These are phyloP conservation scores for Chenopodium album DNA, from an alignment of 148 eudicot species.

Conservation along the genomic window DNA sequence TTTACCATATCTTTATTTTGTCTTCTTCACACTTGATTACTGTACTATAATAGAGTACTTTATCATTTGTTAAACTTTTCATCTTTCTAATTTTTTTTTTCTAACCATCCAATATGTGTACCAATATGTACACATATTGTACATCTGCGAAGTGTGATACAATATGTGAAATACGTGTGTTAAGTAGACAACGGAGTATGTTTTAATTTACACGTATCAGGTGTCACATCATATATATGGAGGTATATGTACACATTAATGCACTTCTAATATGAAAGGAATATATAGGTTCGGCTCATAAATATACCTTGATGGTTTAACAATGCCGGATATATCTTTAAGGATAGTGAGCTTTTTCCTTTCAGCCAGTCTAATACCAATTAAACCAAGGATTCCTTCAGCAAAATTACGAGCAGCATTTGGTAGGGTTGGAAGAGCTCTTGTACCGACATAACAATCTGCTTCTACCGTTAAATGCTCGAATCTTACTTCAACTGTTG, in stretches of 20 bases:
- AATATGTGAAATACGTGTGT: too few relatives aligned
- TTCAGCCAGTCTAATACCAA: constrained; percentile 61
- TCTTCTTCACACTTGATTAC: not conserved
- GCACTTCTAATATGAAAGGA: not conserved
- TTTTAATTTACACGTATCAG: too few relatives aligned
- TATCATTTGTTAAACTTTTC: too few relatives aligned
- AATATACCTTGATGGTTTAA: constrained; percentile 80
- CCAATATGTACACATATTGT: too few relatives aligned
- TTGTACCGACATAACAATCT: constrained; percentile 68
- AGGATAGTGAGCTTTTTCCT: constrained; percentile 74
- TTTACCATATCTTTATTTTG: not conserved
- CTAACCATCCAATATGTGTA: too few relatives aligned
- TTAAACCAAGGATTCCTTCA: constrained; percentile 46
- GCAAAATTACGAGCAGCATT: constrained; percentile 58
- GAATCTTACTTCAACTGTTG: constrained; percentile 76
- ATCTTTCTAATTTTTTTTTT: too few relatives aligned
- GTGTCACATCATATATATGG: not conserved
- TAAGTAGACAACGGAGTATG: too few relatives aligned
- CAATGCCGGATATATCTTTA: constrained; percentile 71
- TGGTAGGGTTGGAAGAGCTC: constrained; percentile 86
- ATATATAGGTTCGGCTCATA: not conserved
- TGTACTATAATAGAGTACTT: too few relatives aligned
- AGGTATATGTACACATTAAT: not conserved
- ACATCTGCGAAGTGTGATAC: too few relatives aligned
- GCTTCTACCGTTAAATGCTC: constrained; percentile 75